Evolutionary conservation across 2,329 filamentous ascomycete species (phyloP).

Genomic region (Penicillium brevicompactum): DNA sequence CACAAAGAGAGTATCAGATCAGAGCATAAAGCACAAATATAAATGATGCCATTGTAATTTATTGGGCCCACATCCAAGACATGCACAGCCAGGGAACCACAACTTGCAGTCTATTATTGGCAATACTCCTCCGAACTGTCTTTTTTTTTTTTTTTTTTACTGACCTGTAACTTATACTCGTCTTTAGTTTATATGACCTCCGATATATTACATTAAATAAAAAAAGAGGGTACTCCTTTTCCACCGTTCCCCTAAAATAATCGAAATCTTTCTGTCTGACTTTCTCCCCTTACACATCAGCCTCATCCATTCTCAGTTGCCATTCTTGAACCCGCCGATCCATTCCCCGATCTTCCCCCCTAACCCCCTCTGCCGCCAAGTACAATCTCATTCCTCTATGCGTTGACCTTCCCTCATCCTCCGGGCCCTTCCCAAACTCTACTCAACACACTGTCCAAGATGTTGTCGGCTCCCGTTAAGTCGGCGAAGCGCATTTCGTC

Average conservation of each 20-base stretch:
- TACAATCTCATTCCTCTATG: conserved; percentile 19
- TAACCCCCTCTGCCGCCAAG: conserved; percentile 6
- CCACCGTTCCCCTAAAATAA: not conserved
- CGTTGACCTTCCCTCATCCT: conserved; percentile 13
- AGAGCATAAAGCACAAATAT: no score
- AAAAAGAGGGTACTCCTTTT: not conserved
- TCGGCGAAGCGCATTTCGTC: conserved; percentile 50
- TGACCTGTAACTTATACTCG: not conserved
- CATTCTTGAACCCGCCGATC: conserved; percentile 40
- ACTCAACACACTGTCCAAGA: conserved; percentile 21
- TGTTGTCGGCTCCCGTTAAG: conserved; percentile 46
- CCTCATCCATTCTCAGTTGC: conserved; percentile 13
- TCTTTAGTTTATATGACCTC: not conserved
- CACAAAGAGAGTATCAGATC: no score
- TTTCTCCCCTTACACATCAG: conserved; percentile 7
- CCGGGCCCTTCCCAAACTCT: conserved; percentile 2
- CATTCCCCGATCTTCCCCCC: conserved; percentile 29
- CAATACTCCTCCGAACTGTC: conserved; percentile 19
- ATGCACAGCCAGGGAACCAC: conserved; percentile 19
- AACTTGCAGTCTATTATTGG: conserved; percentile 25
- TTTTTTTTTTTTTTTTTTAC: conserved; percentile 8
- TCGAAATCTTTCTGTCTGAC: not conserved
- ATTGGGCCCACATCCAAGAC: conserved; percentile 16
- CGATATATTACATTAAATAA: not conserved
- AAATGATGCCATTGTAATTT: conserved; percentile 3